A percentile compares a stretch with the other conserved stretches of the same genome.
phyloP scores from a whole-genome alignment of 306 rosid genomes.

The Cucurbita maxima region DNA sequence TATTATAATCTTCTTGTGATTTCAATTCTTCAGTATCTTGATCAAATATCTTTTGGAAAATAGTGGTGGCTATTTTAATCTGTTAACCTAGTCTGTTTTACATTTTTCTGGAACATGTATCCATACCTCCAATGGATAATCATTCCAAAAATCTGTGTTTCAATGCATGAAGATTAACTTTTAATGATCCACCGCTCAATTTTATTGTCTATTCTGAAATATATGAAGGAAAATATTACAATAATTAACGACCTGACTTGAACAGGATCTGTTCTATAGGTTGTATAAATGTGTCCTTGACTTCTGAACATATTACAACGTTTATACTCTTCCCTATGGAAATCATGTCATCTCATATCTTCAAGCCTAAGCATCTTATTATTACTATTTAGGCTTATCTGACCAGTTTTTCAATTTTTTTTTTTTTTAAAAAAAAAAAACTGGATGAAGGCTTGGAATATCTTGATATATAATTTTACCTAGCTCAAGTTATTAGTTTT shows the following conservation, averaged over 20 bases:
- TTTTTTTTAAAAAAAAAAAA: neutral
- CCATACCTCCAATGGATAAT: neutral
- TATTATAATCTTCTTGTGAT: slow-evolving; percentile 2
- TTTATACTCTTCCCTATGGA: neutral
- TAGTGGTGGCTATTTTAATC: neutral
- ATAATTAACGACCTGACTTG: no score
- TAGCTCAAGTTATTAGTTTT: neutral
- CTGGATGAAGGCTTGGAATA: neutral
- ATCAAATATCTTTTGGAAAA: neutral
- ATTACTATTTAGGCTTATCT: neutral
- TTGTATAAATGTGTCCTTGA: no score
- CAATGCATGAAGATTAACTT: neutral
- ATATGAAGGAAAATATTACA: neutral
- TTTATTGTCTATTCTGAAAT: neutral
- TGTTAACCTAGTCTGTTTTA: neutral
- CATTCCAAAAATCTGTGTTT: neutral
- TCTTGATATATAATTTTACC: neutral
- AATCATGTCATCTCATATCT: neutral
- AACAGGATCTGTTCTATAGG: no score
- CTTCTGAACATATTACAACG: neutral
- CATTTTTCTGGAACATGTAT: neutral
- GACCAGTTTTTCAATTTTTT: neutral
- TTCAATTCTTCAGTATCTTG: neutral
- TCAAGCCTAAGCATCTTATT: neutral
- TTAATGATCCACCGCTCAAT: neutral